Base-by-base conservation (phyloP, 2,329 filamentous ascomycete genomes). In the Eutypella sp. region DNA sequence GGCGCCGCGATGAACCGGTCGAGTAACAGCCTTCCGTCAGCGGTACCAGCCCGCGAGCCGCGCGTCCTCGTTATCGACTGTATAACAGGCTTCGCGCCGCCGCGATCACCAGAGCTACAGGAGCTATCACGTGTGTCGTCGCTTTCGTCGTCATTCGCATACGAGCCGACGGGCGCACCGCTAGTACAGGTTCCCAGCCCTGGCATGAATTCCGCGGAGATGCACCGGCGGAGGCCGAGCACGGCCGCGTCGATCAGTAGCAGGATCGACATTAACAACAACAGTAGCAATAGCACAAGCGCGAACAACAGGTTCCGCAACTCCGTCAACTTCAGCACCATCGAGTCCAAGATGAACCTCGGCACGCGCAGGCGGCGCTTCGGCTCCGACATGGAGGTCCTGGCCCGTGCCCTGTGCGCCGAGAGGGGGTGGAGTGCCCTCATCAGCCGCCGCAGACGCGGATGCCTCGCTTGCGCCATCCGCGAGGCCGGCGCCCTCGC, bases 341-440 rank as follows among this genome's bases (percentile, higher is more conserved):
- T 73, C 2, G 69, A 70, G 15, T 67, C 69, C 25, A 72, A 74
- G 55, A 80, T 80, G 76, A 74, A 76, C 54, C 70, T 77, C 33
- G 76, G 79, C 59, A 77, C 76, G 3, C 67, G 76, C 22, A 69
- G 75, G 48, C 69, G 82, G 20, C 77, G 81, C 33, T 79, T 79
- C 46, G 78, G 78, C 1, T 84, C 79, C 11, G 81, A 84, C 55
- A 70, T 86, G 59, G 85, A 89, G 64, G 75, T 90, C 8, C 67
- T 91, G 43, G 84, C 83, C 1, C 72, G 87, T 41, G 85, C 86
- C 2, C 73, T 88, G 53, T 91, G 87, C 60, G 83, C 86, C 1
- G 81, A 87, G 58, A 81, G 77, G 54, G 87, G 87, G 2, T 84
- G 83, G 74, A 85, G 89, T 60, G 86, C 87, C 19, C 61, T 91